Percentiles rank a stretch among this genome's conserved stretches.
Conservation (phyloP, 306 rosid species). For the Cicer arietinum region DNA sequence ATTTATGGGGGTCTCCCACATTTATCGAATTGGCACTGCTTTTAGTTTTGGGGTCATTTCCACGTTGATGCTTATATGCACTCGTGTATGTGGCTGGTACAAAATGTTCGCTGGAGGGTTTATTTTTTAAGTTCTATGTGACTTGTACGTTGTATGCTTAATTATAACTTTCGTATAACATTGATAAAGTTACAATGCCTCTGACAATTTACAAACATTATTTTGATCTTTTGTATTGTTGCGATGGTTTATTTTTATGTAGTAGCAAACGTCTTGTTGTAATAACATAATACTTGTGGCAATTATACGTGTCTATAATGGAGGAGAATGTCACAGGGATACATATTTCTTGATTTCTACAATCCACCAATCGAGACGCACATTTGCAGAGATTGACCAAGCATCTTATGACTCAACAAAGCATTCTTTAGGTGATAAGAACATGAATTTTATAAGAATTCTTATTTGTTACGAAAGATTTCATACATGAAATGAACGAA, state of each 20-base stretch:
- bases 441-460: too few species aligned
- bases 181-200: slow-evolving; percentile 3
- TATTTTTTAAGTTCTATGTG: not conserved
- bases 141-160: not conserved
- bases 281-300: not conserved
- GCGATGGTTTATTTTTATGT: not conserved
- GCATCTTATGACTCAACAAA: too few species aligned
- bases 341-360: too few species aligned
- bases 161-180: not conserved
- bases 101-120: not conserved
- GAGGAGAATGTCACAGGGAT: too few species aligned
- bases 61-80: slow-evolving; percentile 10
- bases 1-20: slow-evolving; percentile 61
- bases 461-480: too few species aligned
- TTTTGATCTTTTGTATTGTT: not conserved
- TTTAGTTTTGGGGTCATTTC: slow-evolving; percentile 25
- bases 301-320: too few species aligned
- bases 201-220: not conserved
- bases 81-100: not conserved
- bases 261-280: not conserved
- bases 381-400: too few species aligned
- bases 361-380: too few species aligned
- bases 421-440: too few species aligned
- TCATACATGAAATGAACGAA: too few species aligned
- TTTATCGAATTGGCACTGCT: slow-evolving; percentile 48